Evolutionary conservation across 2,329 filamentous ascomycete species (phyloP).

Genomic region (Pseudocercospora crystallina): DNA sequence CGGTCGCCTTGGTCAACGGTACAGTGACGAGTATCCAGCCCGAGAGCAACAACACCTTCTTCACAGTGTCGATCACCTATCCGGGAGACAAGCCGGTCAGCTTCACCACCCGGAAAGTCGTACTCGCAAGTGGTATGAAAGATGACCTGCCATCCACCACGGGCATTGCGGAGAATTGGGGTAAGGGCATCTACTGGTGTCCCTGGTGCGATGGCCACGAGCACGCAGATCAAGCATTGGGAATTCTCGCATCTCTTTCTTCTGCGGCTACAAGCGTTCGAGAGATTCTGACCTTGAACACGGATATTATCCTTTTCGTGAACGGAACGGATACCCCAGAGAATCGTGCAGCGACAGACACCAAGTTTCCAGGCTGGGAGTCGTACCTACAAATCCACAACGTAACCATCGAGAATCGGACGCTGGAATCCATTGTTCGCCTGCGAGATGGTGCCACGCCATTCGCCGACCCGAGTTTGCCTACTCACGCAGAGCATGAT

Average conservation of each 20-base stretch:
- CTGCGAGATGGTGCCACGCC: conserved; percentile 9
- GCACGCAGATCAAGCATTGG: conserved; percentile 15
- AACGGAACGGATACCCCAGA: conserved; percentile 17
- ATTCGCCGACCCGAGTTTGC: conserved; percentile 10
- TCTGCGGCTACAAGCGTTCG: conserved; percentile 9
- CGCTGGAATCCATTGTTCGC: conserved; percentile 8
- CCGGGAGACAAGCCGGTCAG: conserved; percentile 10
- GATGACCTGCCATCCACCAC: conserved; percentile 24
- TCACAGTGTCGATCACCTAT: conserved; percentile 12
- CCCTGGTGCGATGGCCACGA: conserved; percentile 28
- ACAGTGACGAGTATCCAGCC: conserved; percentile 12
- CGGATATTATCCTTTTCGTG: conserved; percentile 16
- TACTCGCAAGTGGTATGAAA: conserved; percentile 25
- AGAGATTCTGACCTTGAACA: conserved; percentile 14
- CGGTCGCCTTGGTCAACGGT: conserved; percentile 14
- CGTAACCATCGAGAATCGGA: conserved; percentile 16
- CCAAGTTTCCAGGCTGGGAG: conserved; percentile 15
- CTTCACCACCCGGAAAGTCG: conserved; percentile 22
- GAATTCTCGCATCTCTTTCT: conserved; percentile 11
- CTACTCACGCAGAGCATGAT: conserved; percentile 17
- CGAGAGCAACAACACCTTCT: conserved; percentile 10
- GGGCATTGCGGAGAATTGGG: conserved; percentile 27
- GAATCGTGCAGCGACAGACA: conserved; percentile 9
- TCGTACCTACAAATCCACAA: conserved; percentile 13
- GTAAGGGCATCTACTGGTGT: conserved; percentile 28